Base-by-base conservation (phyloP, 2,329 filamentous ascomycete genomes). In the Gnomoniopsis sp. region DNA sequence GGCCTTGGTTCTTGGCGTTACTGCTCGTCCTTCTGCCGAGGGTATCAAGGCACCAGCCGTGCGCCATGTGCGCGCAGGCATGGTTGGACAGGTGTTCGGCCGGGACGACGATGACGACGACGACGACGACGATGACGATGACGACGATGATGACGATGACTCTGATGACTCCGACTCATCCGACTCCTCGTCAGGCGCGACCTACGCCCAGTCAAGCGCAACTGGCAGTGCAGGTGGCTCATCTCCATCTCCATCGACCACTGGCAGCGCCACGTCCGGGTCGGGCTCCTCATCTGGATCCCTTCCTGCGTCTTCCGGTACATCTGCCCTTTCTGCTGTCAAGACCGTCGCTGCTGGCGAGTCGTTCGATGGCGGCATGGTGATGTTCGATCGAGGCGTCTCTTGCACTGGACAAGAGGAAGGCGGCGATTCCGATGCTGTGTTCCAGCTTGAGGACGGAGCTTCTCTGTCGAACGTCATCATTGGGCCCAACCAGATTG, bases 401-500 rank as follows among this genome's bases (percentile, higher is more conserved):
- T 36, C 22, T 33, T 66, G 65, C 58, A 53, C 51, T 19, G 64
- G 53, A 19, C 65, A 66, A 46, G 23, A 10, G 1, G 62, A 65
- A 54, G 62, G 61, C 22, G 69, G 68, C 19, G 68, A 70, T 19
- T 59, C 62, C 26, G 69, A 77, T 62, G 77, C 79, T 30, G 77
- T 82, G 61, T 83, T 83, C 74, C 71, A 78, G 56, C 69, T 83
- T 53, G 71, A 76, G 66, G 71, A 77, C 48, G 79, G 79, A 43
- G 79, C 74, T n/a, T 78, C 74, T 22, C 70, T 82, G 19, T 76
- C 72, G 65, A 81, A 82, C 65, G 78, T 77, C 64, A 79, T 82
- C 65, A 79, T 82, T 55, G 79, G 80, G 15, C 72, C 74, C 15
- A 74, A 77, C 63, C 72, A 79, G 61, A 73, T 75, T 52, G 79